These are phyloP conservation scores for Lactarius sp. DNA, from an alignment of 768 basidiomycete species.

Conservation along the genomic window DNA sequence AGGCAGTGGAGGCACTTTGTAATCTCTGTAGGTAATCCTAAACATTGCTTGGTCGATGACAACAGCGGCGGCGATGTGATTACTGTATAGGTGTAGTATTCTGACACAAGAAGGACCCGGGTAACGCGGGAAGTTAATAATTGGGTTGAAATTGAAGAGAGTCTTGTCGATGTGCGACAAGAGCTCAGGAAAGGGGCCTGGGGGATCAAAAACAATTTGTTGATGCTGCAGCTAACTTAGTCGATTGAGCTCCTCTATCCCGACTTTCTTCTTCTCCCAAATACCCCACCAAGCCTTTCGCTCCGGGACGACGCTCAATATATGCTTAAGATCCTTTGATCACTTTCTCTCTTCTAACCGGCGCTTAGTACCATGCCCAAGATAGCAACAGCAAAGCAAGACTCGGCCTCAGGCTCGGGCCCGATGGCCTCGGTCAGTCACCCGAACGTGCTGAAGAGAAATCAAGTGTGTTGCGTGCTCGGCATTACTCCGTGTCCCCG, in stretches of 20 bases:
- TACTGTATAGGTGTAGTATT: too few species aligned
- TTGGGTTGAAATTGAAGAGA: background rate
- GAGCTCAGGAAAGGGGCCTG: slow-evolving; percentile 13
- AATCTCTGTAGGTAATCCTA: too few species aligned
- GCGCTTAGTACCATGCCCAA: slow-evolving; percentile 21
- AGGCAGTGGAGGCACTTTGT: too few species aligned
- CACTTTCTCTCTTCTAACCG: background rate
- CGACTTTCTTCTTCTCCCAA: background rate
- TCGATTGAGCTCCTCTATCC: background rate
- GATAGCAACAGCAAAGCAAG: slow-evolving; percentile 12
- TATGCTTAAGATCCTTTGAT: background rate
- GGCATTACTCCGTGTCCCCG: background rate
- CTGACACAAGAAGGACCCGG: background rate
- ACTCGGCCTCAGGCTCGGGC: slow-evolving; percentile 24
- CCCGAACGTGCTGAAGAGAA: slow-evolving; percentile 29
- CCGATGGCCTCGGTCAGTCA: slow-evolving; percentile 21
- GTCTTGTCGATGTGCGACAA: background rate
- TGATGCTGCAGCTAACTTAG: background rate
- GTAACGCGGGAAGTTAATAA: background rate
- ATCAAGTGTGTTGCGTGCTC: slow-evolving; percentile 30
- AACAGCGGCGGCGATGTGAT: too few species aligned
- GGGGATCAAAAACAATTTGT: background rate
- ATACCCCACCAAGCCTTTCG: background rate
- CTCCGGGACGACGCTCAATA: slow-evolving; percentile 2
- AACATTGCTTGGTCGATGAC: too few species aligned